These are phyloP conservation scores for Globisporangium echinulatum DNA, from an alignment of 352 stramenopile genomes.

Conservation along the genomic window DNA sequence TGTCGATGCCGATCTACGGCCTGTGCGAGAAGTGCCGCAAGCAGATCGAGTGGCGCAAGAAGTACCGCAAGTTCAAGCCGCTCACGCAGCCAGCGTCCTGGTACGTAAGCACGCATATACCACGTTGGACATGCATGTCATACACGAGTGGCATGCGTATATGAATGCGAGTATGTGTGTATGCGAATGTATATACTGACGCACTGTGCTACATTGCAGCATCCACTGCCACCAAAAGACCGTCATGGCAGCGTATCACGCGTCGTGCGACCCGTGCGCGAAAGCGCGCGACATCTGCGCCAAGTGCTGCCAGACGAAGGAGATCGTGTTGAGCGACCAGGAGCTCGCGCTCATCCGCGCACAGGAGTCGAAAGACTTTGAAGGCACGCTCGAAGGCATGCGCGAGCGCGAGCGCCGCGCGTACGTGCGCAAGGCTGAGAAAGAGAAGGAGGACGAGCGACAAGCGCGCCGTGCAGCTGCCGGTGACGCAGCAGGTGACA, in stretches of 20 bases:
- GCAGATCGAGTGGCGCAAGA: constrained; percentile 98
- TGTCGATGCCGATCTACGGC: constrained; percentile 87
- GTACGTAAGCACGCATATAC: constrained; percentile 20
- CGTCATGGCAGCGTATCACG: constrained; percentile 93
- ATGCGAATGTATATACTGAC: neutral
- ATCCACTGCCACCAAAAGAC: constrained; percentile 91
- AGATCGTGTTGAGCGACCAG: constrained; percentile 37
- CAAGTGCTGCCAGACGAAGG: constrained; percentile 82
- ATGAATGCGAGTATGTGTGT: neutral
- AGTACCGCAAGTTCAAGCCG: constrained; percentile 99
- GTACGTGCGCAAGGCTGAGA: constrained; percentile 48
- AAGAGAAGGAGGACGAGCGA: constrained; percentile 48
- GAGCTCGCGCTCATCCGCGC: constrained; percentile 49
- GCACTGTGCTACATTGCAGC: constrained; percentile 29
- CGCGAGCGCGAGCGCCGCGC: constrained; percentile 73
- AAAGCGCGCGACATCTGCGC: constrained; percentile 84
- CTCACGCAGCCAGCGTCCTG: constrained; percentile 91
- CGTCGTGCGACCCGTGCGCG: constrained; percentile 88
- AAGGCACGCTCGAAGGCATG: constrained; percentile 53
- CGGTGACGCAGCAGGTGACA: constrained; percentile 20
- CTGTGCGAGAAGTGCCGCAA: constrained; percentile 92
- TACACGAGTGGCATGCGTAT: neutral
- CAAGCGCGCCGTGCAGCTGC: constrained; percentile 16
- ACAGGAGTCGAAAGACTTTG: constrained; percentile 43
- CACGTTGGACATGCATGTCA: no score